Conservation (phyloP, 176 grass and related monocot species). For the Themeda triandra region DNA sequence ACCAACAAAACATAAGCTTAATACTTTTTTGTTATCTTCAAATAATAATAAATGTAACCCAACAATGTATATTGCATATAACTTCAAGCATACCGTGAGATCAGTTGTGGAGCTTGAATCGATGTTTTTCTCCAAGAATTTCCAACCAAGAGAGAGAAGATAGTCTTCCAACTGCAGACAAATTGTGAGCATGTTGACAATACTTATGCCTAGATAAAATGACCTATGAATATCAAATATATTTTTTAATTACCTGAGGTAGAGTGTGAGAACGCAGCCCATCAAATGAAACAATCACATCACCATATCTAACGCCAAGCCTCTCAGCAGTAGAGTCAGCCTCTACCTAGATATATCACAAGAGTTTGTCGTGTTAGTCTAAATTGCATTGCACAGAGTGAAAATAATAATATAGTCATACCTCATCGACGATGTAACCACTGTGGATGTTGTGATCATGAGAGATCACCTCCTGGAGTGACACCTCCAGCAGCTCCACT, state of each 20-base stretch:
- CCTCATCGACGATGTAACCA: not conserved
- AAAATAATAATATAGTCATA: not conserved
- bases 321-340: not conserved
- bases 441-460: not conserved
- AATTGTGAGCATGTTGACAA: not conserved
- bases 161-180: not conserved
- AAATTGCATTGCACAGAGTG: not conserved
- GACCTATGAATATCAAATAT: not conserved
- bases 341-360: not conserved
- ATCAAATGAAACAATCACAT: slow-evolving; percentile 19
- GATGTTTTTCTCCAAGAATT: not conserved
- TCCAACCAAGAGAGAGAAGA: slow-evolving; percentile 4
- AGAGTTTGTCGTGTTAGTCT: not conserved
- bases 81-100: not conserved
- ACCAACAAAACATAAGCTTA: not conserved
- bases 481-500: not conserved
- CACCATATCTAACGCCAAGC: not conserved
- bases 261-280: not conserved
- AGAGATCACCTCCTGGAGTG: not conserved
- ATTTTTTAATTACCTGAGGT: not conserved
- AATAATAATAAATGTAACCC: not conserved
- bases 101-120: not conserved
- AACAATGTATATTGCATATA: not conserved
- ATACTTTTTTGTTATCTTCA: not conserved
- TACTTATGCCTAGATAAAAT: not conserved